Evolutionary conservation across 345 rosid species (phyloP).

Genomic region (Euphorbia tirucalli): DNA sequence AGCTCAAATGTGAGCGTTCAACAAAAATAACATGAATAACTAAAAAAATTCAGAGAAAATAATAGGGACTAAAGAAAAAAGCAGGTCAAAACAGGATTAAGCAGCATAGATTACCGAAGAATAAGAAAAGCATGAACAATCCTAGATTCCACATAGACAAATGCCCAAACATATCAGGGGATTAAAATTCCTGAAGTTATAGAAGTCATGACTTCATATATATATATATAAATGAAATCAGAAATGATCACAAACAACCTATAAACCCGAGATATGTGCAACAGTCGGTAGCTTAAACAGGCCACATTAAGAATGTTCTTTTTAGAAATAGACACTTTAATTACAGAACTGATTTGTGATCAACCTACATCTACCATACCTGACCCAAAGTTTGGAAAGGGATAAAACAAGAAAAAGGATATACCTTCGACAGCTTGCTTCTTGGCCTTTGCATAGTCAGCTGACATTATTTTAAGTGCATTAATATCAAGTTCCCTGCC

Average conservation of each 20-base stretch:
- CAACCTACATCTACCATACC: neutral
- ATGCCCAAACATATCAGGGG: neutral
- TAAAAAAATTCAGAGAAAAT: too few species aligned
- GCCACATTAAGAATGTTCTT: neutral
- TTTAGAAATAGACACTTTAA: too few species aligned
- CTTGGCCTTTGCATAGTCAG: conserved; percentile 66
- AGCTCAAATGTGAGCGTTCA: neutral
- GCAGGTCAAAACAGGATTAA: neutral
- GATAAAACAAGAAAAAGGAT: conserved; percentile 1
- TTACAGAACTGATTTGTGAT: too few species aligned
- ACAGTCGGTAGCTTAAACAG: neutral
- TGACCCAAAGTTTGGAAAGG: neutral
- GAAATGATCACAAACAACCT: neutral
- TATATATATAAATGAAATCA: neutral
- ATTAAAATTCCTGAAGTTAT: neutral
- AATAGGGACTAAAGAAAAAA: too few species aligned
- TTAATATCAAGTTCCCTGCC: conserved; percentile 52
- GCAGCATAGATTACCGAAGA: neutral
- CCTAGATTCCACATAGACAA: neutral
- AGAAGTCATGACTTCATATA: neutral
- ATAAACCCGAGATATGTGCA: neutral
- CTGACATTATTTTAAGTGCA: conserved; percentile 46
- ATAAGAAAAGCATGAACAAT: neutral
- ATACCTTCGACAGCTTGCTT: conserved; percentile 62
- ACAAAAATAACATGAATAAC: neutral